Conservation (phyloP, 768 basidiomycete genomes). For the Termitomyces sp. region DNA sequence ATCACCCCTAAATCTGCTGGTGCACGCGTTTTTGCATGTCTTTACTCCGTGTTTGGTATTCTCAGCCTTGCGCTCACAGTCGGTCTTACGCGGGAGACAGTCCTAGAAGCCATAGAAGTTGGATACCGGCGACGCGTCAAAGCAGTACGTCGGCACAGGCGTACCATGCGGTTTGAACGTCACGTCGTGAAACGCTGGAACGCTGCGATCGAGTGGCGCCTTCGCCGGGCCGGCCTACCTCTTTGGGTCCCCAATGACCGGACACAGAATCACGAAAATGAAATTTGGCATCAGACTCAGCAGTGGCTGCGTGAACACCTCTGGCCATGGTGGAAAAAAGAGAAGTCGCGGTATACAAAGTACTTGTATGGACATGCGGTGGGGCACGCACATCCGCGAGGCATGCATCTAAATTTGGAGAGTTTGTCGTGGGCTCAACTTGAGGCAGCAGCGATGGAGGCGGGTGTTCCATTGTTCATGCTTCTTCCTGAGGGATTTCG, state of each 20-base stretch:
- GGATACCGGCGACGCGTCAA: conserved; percentile 55
- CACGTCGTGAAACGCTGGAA: conserved; percentile 55
- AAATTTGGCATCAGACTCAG: conserved; percentile 3
- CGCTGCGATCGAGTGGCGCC: conserved; percentile 59
- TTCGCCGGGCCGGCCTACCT: conserved; percentile 45
- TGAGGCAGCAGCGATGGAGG: conserved; percentile 63
- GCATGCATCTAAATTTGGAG: conserved; percentile 62
- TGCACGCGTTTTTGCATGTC: conserved; percentile 55
- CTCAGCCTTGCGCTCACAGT: conserved; percentile 64
- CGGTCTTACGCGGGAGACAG: conserved; percentile 61
- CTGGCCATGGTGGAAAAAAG: conserved; percentile 8
- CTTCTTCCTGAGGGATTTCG: conserved; percentile 39
- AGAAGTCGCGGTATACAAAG: conserved; percentile 4
- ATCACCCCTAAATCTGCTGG: conserved; percentile 51
- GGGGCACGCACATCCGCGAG: conserved; percentile 30
- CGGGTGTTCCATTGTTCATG: conserved; percentile 55
- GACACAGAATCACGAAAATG: neutral
- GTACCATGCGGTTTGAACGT: conserved; percentile 36
- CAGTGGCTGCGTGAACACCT: conserved; percentile 1
- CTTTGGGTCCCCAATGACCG: conserved; percentile 49
- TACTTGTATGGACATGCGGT: conserved; percentile 4
- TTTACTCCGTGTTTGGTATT: conserved; percentile 60
- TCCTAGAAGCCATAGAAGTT: conserved; percentile 72
- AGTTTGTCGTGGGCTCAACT: conserved; percentile 54
- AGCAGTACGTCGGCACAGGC: conserved; percentile 42